Evolutionary conservation across 768 basidiomycete species (phyloP).

Genomic region (Strobilomyces confusus): DNA sequence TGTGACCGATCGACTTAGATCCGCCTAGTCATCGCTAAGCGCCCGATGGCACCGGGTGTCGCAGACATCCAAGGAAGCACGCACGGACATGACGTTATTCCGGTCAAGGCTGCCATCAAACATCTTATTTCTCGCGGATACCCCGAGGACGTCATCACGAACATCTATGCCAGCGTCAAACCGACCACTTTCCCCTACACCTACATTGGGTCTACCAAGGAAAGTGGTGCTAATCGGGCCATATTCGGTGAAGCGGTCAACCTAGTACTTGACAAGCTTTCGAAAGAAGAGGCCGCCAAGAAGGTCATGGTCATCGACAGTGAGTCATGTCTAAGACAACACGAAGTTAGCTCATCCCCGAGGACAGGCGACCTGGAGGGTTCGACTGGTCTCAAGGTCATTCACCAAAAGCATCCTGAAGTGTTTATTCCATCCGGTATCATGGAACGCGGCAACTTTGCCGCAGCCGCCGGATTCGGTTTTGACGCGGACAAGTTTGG

Average conservation of each 20-base stretch:
- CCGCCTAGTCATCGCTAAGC: constrained; percentile 62
- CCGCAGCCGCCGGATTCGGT: constrained; percentile 83
- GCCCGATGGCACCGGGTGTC: constrained; percentile 63
- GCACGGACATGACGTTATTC: constrained; percentile 84
- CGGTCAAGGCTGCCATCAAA: constrained; percentile 72
- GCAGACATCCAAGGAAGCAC: constrained; percentile 73
- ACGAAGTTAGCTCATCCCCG: not conserved
- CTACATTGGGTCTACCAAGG: constrained; percentile 69
- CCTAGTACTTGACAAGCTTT: constrained; percentile 65
- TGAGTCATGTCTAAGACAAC: constrained; percentile 28
- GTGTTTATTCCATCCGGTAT: constrained; percentile 83
- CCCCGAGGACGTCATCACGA: constrained; percentile 39
- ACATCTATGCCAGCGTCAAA: constrained; percentile 64
- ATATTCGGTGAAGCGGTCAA: constrained; percentile 85
- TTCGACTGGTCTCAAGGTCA: constrained; percentile 83
- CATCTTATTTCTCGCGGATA: constrained; percentile 69
- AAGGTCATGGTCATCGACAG: constrained; percentile 90
- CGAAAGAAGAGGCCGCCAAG: constrained; percentile 70
- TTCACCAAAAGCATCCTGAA: constrained; percentile 88
- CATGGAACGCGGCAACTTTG: constrained; percentile 83
- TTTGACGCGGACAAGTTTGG: constrained; percentile 80
- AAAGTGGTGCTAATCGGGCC: constrained; percentile 75
- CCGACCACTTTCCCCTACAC: constrained; percentile 51
- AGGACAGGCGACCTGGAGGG: constrained; percentile 75
- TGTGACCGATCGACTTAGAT: not conserved